Conservation (phyloP, 1,284 basidiomycete species). For the Stygiomarasmius scandens region DNA sequence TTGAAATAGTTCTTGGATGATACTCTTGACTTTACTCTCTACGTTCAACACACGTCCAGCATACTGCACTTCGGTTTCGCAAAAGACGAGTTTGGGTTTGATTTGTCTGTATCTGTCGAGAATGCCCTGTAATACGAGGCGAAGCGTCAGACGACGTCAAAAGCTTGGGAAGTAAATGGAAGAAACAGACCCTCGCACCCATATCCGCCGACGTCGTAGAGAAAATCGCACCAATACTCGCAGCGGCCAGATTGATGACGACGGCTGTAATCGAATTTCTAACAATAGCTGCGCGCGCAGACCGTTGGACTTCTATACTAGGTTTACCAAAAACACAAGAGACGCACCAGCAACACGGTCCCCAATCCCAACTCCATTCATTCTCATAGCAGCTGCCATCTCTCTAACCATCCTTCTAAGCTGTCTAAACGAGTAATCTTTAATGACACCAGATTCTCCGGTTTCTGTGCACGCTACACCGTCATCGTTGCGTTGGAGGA, state of each 20-base stretch:
- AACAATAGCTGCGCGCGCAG: conserved; percentile 49
- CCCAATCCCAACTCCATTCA: conserved; percentile 53
- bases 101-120: conserved; percentile 72
- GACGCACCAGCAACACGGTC: conserved; percentile 67
- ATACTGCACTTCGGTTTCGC: conserved; percentile 64
- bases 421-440: conserved; percentile 53
- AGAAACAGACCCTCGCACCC: conserved; percentile 51
- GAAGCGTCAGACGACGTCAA: too few species aligned
- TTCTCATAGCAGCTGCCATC: conserved; percentile 59
- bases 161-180: too few species aligned
- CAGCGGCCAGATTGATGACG: conserved; percentile 59
- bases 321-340: neutral
- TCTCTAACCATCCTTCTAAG: conserved; percentile 52
- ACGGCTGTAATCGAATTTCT: conserved; percentile 60
- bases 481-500: conserved; percentile 66
- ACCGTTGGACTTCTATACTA: neutral
- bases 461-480: conserved; percentile 56
- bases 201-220: conserved; percentile 72
- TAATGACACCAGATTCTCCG: conserved; percentile 51
- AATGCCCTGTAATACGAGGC: conserved; percentile 48
- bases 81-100: conserved; percentile 63
- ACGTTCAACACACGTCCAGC: conserved; percentile 58
- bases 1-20: conserved; percentile 47
- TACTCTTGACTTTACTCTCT: conserved; percentile 50
- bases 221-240: conserved; percentile 65